Conservation (phyloP, 2,329 filamentous ascomycete species). For the Cladosporium sp. region DNA sequence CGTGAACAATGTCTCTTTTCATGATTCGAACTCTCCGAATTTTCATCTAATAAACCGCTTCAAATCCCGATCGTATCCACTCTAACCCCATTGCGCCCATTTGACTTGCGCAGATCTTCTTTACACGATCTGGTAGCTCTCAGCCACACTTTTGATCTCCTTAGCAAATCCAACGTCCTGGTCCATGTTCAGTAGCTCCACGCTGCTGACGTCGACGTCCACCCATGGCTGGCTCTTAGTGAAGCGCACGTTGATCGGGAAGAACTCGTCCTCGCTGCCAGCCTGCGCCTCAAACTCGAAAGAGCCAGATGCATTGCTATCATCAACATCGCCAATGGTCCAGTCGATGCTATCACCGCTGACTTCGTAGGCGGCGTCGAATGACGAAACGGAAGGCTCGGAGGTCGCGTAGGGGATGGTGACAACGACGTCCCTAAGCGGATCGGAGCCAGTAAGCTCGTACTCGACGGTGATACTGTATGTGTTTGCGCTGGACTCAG, state of each 20-base stretch:
- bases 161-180: conserved; percentile 79
- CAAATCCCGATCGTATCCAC: background rate
- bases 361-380: conserved; percentile 90
- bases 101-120: background rate
- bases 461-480: conserved; percentile 94
- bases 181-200: conserved; percentile 65
- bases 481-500: conserved; percentile 71
- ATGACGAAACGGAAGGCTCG: conserved; percentile 85
- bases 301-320: conserved; percentile 72
- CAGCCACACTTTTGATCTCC: conserved; percentile 69
- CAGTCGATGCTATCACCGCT: conserved; percentile 89
- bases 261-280: conserved; percentile 87
- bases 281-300: conserved; percentile 95
- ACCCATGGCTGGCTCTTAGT: conserved; percentile 79
- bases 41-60: background rate
- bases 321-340: conserved; percentile 80
- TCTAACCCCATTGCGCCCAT: background rate
- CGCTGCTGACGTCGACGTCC: conserved; percentile 82
- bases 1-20: background rate
- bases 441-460: conserved; percentile 75
- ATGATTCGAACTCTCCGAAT: background rate
- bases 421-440: conserved; percentile 77
- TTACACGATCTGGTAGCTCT: conserved; percentile 71
- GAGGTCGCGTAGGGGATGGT: conserved; percentile 78
- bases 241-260: conserved; percentile 92